phyloP scores from a whole-genome alignment of 2,329 filamentous ascomycete genomes.

The Pyrenophora tritici-repentis region DNA sequence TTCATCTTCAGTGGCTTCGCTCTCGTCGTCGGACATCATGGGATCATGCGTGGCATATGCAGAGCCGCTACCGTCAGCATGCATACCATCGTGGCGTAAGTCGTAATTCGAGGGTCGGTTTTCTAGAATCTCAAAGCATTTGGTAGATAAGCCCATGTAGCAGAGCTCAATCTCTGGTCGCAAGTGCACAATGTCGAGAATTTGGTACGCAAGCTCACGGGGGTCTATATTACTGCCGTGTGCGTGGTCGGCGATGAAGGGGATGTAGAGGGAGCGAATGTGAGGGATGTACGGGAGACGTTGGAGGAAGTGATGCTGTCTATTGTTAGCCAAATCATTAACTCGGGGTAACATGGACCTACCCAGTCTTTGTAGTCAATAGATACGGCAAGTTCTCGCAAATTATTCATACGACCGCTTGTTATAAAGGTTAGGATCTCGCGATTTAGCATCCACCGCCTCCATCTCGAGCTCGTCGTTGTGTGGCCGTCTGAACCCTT shows the following conservation, averaged over 20 bases:
- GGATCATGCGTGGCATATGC: conserved; percentile 37
- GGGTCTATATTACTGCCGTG: conserved; percentile 62
- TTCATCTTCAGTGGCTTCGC: conserved; percentile 50
- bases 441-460: conserved; percentile 71
- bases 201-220: conserved; percentile 73
- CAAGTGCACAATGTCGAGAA: conserved; percentile 77
- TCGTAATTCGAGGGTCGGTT: conserved; percentile 56
- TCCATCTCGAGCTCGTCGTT: conserved; percentile 57
- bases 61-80: conserved; percentile 28
- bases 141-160: conserved; percentile 75
- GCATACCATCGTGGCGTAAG: conserved; percentile 38
- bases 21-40: conserved; percentile 45
- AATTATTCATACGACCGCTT: conserved; percentile 72
- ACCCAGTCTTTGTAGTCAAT: conserved; percentile 81
- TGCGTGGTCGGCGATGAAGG: conserved; percentile 67
- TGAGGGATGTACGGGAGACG: conserved; percentile 72
- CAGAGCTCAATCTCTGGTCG: conserved; percentile 76
- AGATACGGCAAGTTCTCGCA: conserved; percentile 73
- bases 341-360: conserved; percentile 40
- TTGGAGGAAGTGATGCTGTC: conserved; percentile 77
- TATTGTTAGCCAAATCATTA: conserved; percentile 11
- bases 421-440: conserved; percentile 75
- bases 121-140: conserved; percentile 83
- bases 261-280: conserved; percentile 72
- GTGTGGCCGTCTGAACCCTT: conserved; percentile 53